A percentile compares a stretch with the other conserved stretches of the same genome.
Conservation (phyloP, 768 basidiomycete genomes). For the Suillus weaverae region DNA sequence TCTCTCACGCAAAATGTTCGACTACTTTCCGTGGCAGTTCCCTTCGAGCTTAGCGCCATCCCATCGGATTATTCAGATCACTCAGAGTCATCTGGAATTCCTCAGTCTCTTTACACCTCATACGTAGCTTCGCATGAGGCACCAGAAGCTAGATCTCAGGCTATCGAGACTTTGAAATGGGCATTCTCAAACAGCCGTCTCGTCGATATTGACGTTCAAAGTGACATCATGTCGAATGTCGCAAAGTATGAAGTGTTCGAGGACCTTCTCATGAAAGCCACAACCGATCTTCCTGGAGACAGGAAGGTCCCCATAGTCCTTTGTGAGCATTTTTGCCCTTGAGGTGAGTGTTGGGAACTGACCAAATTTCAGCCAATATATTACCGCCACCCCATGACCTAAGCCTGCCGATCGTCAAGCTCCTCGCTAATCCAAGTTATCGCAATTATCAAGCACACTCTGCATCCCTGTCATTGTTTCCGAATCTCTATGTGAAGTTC, state of each 20-base stretch:
- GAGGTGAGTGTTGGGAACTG: slow-evolving; percentile 3
- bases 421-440: slow-evolving; percentile 78
- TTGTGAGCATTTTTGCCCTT: slow-evolving; percentile 44
- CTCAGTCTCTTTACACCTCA: slow-evolving; percentile 56
- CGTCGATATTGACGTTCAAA: slow-evolving; percentile 71
- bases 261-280: slow-evolving; percentile 68
- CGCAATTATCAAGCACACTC: slow-evolving; percentile 69
- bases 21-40: slow-evolving; percentile 53
- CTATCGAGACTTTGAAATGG: slow-evolving; percentile 60
- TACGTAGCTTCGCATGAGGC: slow-evolving; percentile 48
- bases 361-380: slow-evolving; percentile 57
- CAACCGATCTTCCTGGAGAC: slow-evolving; percentile 34
- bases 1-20: neutral
- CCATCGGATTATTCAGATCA: slow-evolving; percentile 41
- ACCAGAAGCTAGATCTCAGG: slow-evolving; percentile 43
- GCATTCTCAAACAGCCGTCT: slow-evolving; percentile 61
- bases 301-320: slow-evolving; percentile 59
- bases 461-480: slow-evolving; percentile 72
- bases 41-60: slow-evolving; percentile 56
- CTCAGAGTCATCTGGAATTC: slow-evolving; percentile 34
- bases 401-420: slow-evolving; percentile 68
- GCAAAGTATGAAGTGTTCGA: slow-evolving; percentile 66
- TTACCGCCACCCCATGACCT: slow-evolving; percentile 79
- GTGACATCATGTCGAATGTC: slow-evolving; percentile 48
- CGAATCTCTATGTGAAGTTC: slow-evolving; percentile 72